phyloP scores from a whole-genome alignment of 73 alveolate species.

The Symbiodinium natans region DNA sequence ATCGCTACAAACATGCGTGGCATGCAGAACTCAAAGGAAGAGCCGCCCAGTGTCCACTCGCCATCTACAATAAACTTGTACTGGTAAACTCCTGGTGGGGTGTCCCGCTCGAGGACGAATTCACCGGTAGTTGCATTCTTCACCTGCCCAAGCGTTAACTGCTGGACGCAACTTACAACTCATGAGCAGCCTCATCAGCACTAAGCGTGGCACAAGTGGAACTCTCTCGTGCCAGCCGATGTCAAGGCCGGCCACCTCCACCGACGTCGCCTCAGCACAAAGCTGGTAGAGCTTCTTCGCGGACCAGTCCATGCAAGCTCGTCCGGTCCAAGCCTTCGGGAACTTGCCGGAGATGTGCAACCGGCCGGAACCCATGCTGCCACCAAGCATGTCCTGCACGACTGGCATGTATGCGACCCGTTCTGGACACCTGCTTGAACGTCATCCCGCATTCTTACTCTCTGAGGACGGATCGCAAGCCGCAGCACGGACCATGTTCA shows the following conservation, averaged over 20 bases:
- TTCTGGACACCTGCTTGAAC: no score
- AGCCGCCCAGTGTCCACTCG: slow-evolving; percentile 33
- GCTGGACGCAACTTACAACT: not conserved
- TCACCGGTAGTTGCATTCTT: slow-evolving; percentile 32
- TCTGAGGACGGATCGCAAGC: slow-evolving; percentile 10
- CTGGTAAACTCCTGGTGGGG: slow-evolving; percentile 74
- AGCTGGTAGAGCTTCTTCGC: no score
- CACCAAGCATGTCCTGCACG: slow-evolving; percentile 49
- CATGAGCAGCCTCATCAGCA: not conserved
- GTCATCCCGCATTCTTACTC: no score
- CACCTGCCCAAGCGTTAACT: not conserved
- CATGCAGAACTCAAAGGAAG: not conserved
- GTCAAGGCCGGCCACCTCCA: slow-evolving; percentile 68
- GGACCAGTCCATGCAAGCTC: not conserved
- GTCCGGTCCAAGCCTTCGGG: slow-evolving; percentile 15
- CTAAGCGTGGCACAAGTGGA: not conserved
- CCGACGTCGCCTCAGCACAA: slow-evolving; percentile 22
- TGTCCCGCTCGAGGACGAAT: slow-evolving; percentile 51
- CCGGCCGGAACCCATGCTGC: slow-evolving; percentile 38
- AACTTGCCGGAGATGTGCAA: not conserved
- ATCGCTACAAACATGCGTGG: not conserved
- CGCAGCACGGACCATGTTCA: slow-evolving; percentile 79
- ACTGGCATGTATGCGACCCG: no score
- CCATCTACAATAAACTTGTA: slow-evolving; percentile 77
- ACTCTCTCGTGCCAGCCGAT: slow-evolving; percentile 83